Conservation (phyloP, 2,329 filamentous ascomycete species). For the Sarocladium strictum region DNA sequence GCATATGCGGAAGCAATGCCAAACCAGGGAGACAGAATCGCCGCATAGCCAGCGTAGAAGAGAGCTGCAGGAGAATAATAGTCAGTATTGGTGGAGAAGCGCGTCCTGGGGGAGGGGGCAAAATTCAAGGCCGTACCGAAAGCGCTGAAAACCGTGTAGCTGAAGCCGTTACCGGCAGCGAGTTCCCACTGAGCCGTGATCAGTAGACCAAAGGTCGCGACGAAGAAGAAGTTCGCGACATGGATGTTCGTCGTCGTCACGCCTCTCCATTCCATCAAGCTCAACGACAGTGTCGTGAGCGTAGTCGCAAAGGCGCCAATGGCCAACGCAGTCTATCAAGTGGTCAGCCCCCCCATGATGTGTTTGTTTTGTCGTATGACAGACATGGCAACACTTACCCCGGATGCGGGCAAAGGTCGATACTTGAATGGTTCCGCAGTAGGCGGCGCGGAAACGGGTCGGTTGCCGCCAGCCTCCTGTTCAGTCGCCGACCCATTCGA, state of each 20-base stretch:
- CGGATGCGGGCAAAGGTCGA: neutral
- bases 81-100: neutral
- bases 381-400: neutral
- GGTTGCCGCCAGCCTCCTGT: neutral
- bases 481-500: neutral
- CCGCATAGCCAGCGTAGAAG: conserved; percentile 21
- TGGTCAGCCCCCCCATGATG: conserved; percentile 1
- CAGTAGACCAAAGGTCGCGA: conserved; percentile 42
- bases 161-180: conserved; percentile 43
- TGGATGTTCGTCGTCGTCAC: conserved; percentile 45
- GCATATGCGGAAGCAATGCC: conserved; percentile 20
- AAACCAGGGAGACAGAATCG: conserved; percentile 19
- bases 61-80: conserved; percentile 8
- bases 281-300: conserved; percentile 44
- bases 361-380: neutral
- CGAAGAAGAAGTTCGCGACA: conserved; percentile 49
- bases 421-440: neutral
- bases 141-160: conserved; percentile 47
- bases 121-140: conserved; percentile 34
- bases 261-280: conserved; percentile 49
- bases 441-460: neutral
- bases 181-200: conserved; percentile 52
- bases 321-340: conserved; percentile 36
- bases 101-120: neutral
- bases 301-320: conserved; percentile 46